Conservation (phyloP, 768 basidiomycete species). For the Lentinula aciculospora region DNA sequence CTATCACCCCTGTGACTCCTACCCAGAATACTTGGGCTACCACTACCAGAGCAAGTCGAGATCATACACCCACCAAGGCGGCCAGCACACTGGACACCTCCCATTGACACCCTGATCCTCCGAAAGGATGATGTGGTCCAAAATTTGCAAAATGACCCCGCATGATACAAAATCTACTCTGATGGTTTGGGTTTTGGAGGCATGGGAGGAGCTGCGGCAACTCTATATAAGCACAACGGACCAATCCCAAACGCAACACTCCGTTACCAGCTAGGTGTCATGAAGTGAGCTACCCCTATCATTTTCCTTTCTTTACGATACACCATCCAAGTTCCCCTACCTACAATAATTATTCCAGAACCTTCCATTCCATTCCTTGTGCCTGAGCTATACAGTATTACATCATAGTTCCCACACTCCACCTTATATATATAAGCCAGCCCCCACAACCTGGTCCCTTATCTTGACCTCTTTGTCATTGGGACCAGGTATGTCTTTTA, state of each 20-base stretch:
- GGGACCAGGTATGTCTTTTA: no score
- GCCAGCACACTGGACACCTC: background rate
- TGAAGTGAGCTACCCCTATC: no score
- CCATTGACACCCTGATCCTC: background rate
- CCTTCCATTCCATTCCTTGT: no score
- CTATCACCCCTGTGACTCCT: conserved; percentile 12
- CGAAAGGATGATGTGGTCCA: background rate
- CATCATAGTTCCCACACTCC: no score
- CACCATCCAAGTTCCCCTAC: no score
- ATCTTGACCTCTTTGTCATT: no score
- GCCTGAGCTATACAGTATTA: no score
- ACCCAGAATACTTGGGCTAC: background rate
- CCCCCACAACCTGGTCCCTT: no score
- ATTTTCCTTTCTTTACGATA: no score
- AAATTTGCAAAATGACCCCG: background rate
- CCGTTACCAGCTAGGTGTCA: background rate
- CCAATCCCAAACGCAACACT: background rate
- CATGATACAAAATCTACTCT: conserved; percentile 5
- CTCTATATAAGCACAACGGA: background rate
- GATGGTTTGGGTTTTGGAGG: conserved; percentile 11
- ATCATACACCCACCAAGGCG: background rate
- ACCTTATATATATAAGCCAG: no score
- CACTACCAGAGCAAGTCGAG: background rate
- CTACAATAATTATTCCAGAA: no score
- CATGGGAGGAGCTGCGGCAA: conserved; percentile 3